Percentiles rank a stretch among this genome's conserved stretches.
phyloP scores from a whole-genome alignment of 495 filamentous ascomycete species.

The Tuber melanosporum region DNA sequence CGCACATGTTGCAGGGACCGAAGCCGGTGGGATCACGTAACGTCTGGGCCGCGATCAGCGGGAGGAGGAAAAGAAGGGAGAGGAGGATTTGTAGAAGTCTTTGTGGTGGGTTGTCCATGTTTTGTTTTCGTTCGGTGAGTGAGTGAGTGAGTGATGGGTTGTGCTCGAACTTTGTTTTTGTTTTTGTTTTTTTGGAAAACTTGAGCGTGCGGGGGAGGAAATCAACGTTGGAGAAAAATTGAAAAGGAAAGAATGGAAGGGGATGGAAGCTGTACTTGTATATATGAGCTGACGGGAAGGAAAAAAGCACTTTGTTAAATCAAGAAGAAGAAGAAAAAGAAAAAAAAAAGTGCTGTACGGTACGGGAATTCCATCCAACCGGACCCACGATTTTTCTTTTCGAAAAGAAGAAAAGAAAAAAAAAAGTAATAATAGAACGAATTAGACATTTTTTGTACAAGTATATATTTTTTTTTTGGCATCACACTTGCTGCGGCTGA shows the following conservation, averaged over 20 bases:
- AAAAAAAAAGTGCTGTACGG: too few species aligned
- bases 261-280: not conserved
- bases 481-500: not conserved
- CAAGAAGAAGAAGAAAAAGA: too few species aligned
- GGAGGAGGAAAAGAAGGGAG: not conserved
- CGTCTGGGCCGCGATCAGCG: not conserved
- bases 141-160: not conserved
- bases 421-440: not conserved
- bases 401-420: not conserved
- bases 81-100: not conserved
- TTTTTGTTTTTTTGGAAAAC: too few species aligned
- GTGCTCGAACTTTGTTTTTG: not conserved
- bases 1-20: not conserved
- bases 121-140: too few species aligned
- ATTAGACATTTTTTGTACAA: not conserved
- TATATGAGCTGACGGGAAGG: not conserved
- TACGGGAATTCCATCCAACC: not conserved
- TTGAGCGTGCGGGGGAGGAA: too few species aligned
- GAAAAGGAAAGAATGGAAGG: not conserved
- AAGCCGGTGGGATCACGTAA: not conserved
- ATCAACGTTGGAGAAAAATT: too few species aligned
- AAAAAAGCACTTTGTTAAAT: not conserved
- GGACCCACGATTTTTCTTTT: not conserved
- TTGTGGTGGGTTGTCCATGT: too few species aligned
- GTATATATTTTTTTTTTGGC: not conserved